A percentile compares a stretch with the other conserved stretches of the same genome.
Evolutionary conservation across 2,329 filamentous ascomycete species (phyloP).

Genomic region (Aspergillus sp.): DNA sequence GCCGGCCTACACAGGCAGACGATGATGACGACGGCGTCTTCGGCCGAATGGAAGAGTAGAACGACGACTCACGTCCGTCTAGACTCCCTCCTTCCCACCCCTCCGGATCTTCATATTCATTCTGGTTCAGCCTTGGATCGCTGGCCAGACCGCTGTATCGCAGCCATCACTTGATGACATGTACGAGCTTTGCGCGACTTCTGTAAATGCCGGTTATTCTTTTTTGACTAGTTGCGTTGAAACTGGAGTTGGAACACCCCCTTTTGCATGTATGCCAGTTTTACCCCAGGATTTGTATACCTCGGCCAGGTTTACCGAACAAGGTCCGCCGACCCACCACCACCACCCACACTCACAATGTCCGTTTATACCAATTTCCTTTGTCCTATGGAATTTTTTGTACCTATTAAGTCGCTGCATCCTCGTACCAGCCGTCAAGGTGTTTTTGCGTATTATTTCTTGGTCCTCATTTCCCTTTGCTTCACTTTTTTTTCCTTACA

Average conservation of each 20-base stretch:
- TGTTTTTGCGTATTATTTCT: neutral
- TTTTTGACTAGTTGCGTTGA: constrained; percentile 28
- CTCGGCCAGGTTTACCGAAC: neutral
- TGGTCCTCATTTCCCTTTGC: neutral
- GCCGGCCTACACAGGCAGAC: constrained; percentile 63
- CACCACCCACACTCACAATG: neutral
- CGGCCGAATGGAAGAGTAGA: constrained; percentile 88
- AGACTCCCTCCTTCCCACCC: neutral
- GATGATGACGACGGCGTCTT: constrained; percentile 96
- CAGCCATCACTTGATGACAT: constrained; percentile 34
- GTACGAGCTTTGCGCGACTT: constrained; percentile 42
- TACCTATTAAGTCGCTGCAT: constrained; percentile 2
- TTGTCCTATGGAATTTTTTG: constrained; percentile 6
- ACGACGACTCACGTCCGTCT: constrained; percentile 13
- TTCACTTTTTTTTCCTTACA: neutral
- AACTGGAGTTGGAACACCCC: constrained; percentile 25
- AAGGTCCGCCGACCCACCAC: neutral
- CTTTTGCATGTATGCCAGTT: constrained; percentile 26
- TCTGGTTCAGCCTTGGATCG: constrained; percentile 4
- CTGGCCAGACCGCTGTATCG: constrained; percentile 16
- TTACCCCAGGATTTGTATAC: constrained; percentile 13
- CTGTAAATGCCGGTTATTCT: constrained; percentile 26
- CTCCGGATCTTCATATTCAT: neutral
- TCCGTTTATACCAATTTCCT: constrained; percentile 10
- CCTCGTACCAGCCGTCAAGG: neutral